Evolutionary conservation across 1,139 yeast species (phyloP).

Genomic region (Zygosaccharomyces sapae): DNA sequence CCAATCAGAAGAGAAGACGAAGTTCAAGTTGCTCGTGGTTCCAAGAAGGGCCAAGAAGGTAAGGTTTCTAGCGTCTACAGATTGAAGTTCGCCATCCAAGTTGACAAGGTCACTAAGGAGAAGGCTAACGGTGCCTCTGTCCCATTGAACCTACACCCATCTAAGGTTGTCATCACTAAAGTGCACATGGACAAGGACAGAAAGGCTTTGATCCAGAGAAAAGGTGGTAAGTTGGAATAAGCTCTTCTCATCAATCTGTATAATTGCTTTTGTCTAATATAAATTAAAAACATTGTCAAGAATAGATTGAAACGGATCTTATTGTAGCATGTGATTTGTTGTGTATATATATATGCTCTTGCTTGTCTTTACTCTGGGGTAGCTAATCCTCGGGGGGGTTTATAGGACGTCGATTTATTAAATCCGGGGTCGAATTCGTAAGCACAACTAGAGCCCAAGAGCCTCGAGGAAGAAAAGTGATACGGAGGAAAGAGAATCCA

Average conservation of each 20-base stretch:
- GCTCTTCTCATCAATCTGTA: conserved; percentile 16
- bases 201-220: conserved; percentile 92
- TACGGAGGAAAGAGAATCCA: no score
- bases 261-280: conserved; percentile 15
- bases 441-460: neutral
- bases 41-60: conserved; percentile 99
- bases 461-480: neutral
- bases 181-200: conserved; percentile 98
- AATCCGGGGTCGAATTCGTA: no score
- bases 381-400: no score
- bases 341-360: no score
- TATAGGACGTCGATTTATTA: no score
- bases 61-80: conserved; percentile 98
- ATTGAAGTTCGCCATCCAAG: conserved; percentile 94
- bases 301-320: conserved; percentile 6
- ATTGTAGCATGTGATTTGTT: no score
- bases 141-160: conserved; percentile 97
- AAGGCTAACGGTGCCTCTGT: conserved; percentile 98
- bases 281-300: conserved; percentile 12
- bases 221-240: conserved; percentile 81
- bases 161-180: conserved; percentile 98
- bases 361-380: no score
- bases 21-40: conserved; percentile 95
- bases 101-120: conserved; percentile 96
- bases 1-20: conserved; percentile 99